These are phyloP conservation scores for Crithidia expoeki DNA, from an alignment of 208 protist genomes.

Conservation along the genomic window DNA sequence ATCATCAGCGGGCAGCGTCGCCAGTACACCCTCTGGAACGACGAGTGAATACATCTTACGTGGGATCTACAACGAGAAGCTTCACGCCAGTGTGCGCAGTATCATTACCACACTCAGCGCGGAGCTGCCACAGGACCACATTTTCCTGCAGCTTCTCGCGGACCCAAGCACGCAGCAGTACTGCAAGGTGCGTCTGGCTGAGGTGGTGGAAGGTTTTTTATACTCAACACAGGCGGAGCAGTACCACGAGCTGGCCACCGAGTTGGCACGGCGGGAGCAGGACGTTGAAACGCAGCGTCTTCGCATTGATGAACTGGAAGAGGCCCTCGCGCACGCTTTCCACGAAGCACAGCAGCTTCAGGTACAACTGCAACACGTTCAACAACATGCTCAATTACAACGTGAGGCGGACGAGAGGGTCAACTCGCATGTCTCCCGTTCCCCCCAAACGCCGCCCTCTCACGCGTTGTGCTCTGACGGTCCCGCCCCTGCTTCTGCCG, in stretches of 20 bases:
- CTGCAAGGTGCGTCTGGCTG: slow-evolving; percentile 67
- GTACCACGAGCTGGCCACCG: slow-evolving; percentile 72
- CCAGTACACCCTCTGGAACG: not conserved
- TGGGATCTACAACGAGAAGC: slow-evolving; percentile 73
- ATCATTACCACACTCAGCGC: slow-evolving; percentile 59
- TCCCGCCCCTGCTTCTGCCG: not conserved
- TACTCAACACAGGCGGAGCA: slow-evolving; percentile 77
- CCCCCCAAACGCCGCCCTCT: not conserved
- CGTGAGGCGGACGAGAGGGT: not conserved
- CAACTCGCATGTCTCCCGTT: slow-evolving; percentile 10
- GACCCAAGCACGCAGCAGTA: slow-evolving; percentile 75
- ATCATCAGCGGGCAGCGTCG: not conserved
- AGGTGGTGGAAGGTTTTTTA: slow-evolving; percentile 84
- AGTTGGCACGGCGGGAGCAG: slow-evolving; percentile 63
- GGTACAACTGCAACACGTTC: slow-evolving; percentile 2
- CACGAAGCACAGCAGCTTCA: not conserved
- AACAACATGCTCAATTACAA: not conserved
- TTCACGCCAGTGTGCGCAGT: slow-evolving; percentile 59
- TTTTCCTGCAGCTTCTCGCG: slow-evolving; percentile 75
- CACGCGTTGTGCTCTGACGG: not conserved
- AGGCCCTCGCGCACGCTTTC: slow-evolving; percentile 8
- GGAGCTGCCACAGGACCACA: slow-evolving; percentile 73
- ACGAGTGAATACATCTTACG: slow-evolving; percentile 43
- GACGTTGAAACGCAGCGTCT: slow-evolving; percentile 37
- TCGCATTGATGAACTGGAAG: slow-evolving; percentile 49